A percentile compares a stretch with the other conserved stretches of the same genome.
Conservation (phyloP, 257 asterid genomes). For the Coffea eugenioides region DNA sequence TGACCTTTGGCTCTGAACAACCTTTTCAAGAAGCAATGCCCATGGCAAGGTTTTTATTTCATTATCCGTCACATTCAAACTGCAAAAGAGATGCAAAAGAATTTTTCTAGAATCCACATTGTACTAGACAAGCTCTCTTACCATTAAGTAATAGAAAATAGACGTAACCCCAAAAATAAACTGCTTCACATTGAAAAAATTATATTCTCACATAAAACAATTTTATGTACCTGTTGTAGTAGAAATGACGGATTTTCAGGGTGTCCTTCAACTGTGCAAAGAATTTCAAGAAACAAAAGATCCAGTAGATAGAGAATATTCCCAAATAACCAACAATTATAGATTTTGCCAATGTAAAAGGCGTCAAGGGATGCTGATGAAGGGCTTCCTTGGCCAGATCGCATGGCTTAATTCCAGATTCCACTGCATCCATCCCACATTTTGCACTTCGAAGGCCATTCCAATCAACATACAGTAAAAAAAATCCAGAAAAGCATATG, state of each 20-base stretch:
- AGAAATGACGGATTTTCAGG: slow-evolving; percentile 77
- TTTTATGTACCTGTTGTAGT: slow-evolving; percentile 62
- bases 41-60: slow-evolving; percentile 95
- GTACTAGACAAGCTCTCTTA: background rate
- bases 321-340: slow-evolving; percentile 83
- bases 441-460: slow-evolving; percentile 90
- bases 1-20: slow-evolving; percentile 59
- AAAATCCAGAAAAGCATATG: slow-evolving; percentile 84
- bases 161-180: background rate
- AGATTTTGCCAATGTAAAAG: slow-evolving; percentile 74
- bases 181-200: background rate
- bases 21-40: slow-evolving; percentile 83
- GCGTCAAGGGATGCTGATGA: slow-evolving; percentile 77
- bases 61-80: slow-evolving; percentile 79
- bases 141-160: background rate
- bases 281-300: slow-evolving; percentile 75
- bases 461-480: slow-evolving; percentile 87
- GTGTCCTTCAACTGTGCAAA: slow-evolving; percentile 88
- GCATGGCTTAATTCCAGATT: slow-evolving; percentile 92
- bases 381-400: slow-evolving; percentile 91
- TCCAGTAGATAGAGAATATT: slow-evolving; percentile 76
- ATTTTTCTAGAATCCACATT: background rate
- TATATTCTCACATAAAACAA: background rate
- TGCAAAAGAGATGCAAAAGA: slow-evolving; percentile 34
- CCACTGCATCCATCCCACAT: slow-evolving; percentile 99